These are phyloP conservation scores for Bacterosira constricta DNA, from an alignment of 108 stramenopile genomes.

Conservation along the genomic window DNA sequence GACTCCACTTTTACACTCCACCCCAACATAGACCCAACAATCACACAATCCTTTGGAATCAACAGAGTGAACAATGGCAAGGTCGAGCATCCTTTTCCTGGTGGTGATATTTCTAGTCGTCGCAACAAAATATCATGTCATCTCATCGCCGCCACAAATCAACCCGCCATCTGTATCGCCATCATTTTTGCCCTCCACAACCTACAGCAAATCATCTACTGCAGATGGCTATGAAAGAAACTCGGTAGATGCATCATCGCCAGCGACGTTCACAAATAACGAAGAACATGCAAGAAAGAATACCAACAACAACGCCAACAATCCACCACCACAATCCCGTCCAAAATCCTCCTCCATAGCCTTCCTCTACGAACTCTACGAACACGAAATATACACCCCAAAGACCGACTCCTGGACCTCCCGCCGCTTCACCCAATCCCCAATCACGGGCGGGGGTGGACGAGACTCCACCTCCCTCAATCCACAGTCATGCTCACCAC, in stretches of 20 bases:
- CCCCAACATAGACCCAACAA: too few species aligned
- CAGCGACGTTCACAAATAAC: neutral
- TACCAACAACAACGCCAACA: too few species aligned
- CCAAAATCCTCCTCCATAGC: constrained; percentile 36
- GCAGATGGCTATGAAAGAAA: neutral
- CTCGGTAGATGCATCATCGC: neutral
- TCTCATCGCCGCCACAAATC: neutral
- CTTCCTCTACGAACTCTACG: constrained; percentile 47
- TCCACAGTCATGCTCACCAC: constrained; percentile 43
- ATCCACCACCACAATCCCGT: too few species aligned
- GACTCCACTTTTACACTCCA: too few species aligned
- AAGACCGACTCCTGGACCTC: constrained; percentile 28
- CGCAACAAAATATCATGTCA: neutral
- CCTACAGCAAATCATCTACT: neutral
- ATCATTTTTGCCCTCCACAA: neutral
- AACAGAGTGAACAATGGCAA: neutral
- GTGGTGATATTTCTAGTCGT: neutral
- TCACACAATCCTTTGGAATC: neutral
- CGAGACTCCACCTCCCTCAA: constrained; percentile 39
- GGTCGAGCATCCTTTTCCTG: neutral
- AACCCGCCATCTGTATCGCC: neutral
- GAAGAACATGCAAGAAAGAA: too few species aligned
- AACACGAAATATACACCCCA: constrained; percentile 44
- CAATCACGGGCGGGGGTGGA: constrained; percentile 29
- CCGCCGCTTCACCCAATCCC: constrained; percentile 37